These are phyloP conservation scores for Pharnaceum exiguum DNA, from an alignment of 148 eudicot genomes.

Conservation along the genomic window DNA sequence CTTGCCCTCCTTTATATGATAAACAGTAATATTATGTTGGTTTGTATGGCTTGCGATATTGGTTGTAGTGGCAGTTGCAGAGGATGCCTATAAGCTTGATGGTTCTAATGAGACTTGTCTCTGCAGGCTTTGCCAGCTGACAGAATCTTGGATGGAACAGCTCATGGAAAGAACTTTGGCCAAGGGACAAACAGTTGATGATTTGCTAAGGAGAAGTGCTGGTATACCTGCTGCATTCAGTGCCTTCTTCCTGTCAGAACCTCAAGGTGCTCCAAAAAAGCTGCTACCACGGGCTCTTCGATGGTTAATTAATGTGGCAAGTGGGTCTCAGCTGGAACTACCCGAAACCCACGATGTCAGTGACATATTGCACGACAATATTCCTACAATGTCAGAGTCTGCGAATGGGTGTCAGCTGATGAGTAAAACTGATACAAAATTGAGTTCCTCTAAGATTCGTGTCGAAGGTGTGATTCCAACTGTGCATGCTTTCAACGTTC, in stretches of 20 bases:
- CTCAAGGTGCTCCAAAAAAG: constrained; percentile 91
- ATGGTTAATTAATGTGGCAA: constrained; percentile 79
- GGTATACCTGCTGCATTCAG: constrained; percentile 98
- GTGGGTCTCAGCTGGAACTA: constrained; percentile 47
- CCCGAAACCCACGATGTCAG: constrained; percentile 17
- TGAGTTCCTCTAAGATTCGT: constrained; percentile 61
- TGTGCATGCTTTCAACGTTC: constrained; percentile 95
- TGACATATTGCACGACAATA: constrained; percentile 5
- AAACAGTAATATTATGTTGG: background rate
- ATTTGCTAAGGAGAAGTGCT: constrained; percentile 95
- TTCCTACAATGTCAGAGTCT: constrained; percentile 21
- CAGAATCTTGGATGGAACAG: constrained; percentile 96
- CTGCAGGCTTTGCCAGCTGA: constrained; percentile 79
- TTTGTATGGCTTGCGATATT: background rate
- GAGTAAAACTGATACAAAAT: constrained; percentile 23
- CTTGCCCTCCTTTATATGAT: background rate
- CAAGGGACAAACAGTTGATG: constrained; percentile 96
- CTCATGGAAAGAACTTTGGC: constrained; percentile 92
- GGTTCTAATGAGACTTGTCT: constrained; percentile 5
- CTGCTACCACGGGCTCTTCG: constrained; percentile 84
- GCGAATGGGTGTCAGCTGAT: constrained; percentile 9
- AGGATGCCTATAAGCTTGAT: constrained; percentile 7
- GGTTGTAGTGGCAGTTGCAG: background rate
- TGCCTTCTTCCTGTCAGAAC: constrained; percentile 94
- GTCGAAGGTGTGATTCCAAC: constrained; percentile 95